These are phyloP conservation scores for Neurospora sp. DNA, from an alignment of 2,329 filamentous ascomycete species.

Conservation along the genomic window DNA sequence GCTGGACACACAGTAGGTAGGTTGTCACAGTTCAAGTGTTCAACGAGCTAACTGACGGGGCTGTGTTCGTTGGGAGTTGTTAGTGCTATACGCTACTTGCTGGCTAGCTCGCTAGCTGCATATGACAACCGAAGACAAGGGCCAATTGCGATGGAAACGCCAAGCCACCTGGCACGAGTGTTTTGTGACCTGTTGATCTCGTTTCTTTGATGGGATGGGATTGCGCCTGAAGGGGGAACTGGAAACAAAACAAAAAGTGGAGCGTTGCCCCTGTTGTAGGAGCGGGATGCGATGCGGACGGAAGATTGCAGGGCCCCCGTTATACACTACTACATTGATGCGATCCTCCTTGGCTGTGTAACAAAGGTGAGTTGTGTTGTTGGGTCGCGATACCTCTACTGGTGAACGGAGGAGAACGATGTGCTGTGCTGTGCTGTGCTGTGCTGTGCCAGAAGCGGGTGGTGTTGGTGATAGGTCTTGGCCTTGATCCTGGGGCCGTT, in stretches of 20 bases:
- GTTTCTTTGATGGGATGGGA: not conserved
- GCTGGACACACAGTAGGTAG: not conserved
- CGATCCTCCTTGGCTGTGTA: not conserved
- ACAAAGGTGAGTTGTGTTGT: not conserved
- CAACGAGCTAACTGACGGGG: not conserved
- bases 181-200: not conserved
- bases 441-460: too few species aligned
- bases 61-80: not conserved
- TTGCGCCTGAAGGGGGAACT: not conserved
- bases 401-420: not conserved
- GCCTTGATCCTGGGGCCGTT: not conserved
- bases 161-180: not conserved
- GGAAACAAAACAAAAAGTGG: not conserved
- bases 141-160: not conserved
- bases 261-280: not conserved
- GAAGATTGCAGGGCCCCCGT: not conserved
- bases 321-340: not conserved
- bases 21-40: not conserved
- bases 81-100: not conserved
- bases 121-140: not conserved
- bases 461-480: not conserved
- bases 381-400: not conserved
- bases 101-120: not conserved
- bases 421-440: too few species aligned
- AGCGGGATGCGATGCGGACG: not conserved